Conservation (phyloP, 1,284 basidiomycete species). For the Sporisorium iseilematis-ciliati region DNA sequence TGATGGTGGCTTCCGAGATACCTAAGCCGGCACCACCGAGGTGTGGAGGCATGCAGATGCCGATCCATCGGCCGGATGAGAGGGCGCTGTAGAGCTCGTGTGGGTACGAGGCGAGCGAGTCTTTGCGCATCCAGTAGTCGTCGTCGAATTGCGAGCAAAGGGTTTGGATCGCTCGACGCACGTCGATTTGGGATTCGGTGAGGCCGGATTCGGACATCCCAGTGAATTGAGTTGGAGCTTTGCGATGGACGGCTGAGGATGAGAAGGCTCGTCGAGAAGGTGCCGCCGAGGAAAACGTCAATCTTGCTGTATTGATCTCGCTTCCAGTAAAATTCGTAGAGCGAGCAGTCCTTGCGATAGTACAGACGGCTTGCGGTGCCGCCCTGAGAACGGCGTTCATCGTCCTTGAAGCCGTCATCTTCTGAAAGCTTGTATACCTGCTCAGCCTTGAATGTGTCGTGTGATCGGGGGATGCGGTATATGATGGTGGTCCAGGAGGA, state of each 20-base stretch:
- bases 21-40: slow-evolving; percentile 69
- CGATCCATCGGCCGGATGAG: slow-evolving; percentile 45
- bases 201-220: slow-evolving; percentile 53
- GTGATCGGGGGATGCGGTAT: not conserved
- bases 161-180: slow-evolving; percentile 39
- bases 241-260: not conserved
- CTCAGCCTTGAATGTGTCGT: not conserved
- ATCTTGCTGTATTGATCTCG: not conserved
- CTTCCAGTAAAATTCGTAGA: too few species aligned
- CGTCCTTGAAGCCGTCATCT: slow-evolving; percentile 12
- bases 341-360: not conserved
- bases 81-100: slow-evolving; percentile 58
- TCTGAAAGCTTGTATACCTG: not conserved
- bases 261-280: slow-evolving; percentile 1
- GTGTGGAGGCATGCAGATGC: slow-evolving; percentile 54
- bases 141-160: slow-evolving; percentile 48
- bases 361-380: slow-evolving; percentile 1
- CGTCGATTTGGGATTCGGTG: slow-evolving; percentile 54
- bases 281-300: not conserved
- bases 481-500: not conserved
- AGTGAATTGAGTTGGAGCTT: slow-evolving; percentile 24
- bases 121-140: slow-evolving; percentile 53
- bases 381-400: not conserved
- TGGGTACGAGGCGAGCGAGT: slow-evolving; percentile 43
- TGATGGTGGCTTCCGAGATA: slow-evolving; percentile 70